Percentiles rank a stretch among this genome's conserved stretches.
These are phyloP conservation scores for Colletotrichum ledebouriae DNA, from an alignment of 2,329 filamentous ascomycete species.

Conservation along the genomic window DNA sequence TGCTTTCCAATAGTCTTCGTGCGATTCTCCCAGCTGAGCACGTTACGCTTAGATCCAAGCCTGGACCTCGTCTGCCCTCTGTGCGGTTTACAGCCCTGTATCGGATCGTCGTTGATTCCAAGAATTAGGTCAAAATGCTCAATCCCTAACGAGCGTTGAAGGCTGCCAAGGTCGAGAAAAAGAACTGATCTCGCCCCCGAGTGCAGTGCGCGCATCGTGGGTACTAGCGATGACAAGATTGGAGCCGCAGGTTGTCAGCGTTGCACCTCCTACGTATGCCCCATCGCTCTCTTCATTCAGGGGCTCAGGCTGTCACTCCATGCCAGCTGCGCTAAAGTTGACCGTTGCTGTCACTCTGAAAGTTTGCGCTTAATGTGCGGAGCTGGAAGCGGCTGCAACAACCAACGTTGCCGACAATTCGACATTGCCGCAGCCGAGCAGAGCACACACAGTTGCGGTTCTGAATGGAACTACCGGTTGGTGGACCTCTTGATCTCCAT, in stretches of 20 bases:
- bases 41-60: slow-evolving; percentile 20
- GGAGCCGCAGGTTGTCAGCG: slow-evolving; percentile 14
- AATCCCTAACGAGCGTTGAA: not conserved
- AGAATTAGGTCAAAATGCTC: slow-evolving; percentile 1
- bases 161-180: not conserved
- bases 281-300: not conserved
- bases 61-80: slow-evolving; percentile 4
- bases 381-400: slow-evolving; percentile 28
- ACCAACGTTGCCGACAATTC: slow-evolving; percentile 36
- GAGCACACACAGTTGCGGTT: not conserved
- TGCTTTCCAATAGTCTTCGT: slow-evolving; percentile 28
- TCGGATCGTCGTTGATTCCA: slow-evolving; percentile 6
- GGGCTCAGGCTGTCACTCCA: not conserved
- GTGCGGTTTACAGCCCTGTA: slow-evolving; percentile 18
- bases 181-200: slow-evolving; percentile 5
- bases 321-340: slow-evolving; percentile 19
- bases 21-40: slow-evolving; percentile 22
- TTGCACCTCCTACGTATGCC: slow-evolving; percentile 4
- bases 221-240: not conserved
- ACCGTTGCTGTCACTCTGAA: slow-evolving; percentile 36
- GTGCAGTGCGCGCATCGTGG: not conserved
- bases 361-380: slow-evolving; percentile 38
- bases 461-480: slow-evolving; percentile 32
- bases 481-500: slow-evolving; percentile 38
- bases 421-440: slow-evolving; percentile 20